These are phyloP conservation scores for Myxozyma kluyveri DNA, from an alignment of 805 yeast species.

Conservation along the genomic window DNA sequence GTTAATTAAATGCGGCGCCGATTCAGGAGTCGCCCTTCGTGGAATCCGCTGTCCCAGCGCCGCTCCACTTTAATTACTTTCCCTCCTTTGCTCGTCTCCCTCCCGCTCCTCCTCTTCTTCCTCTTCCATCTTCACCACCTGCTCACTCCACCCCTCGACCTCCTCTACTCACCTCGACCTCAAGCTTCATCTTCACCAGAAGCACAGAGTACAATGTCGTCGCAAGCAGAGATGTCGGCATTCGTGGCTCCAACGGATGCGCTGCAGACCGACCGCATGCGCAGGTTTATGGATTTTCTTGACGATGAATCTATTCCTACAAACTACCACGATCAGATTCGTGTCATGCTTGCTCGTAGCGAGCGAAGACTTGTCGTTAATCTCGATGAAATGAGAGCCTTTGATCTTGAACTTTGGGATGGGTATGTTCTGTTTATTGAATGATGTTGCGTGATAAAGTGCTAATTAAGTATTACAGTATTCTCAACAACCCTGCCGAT, in stretches of 20 bases:
- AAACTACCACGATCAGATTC: conserved; percentile 66
- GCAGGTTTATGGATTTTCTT: conserved; percentile 84
- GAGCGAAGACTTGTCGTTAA: conserved; percentile 67
- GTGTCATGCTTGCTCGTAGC: conserved; percentile 67
- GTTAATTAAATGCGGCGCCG: too few species aligned
- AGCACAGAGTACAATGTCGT: background rate
- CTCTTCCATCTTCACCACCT: background rate
- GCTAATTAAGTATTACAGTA: conserved; percentile 18
- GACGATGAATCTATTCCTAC: conserved; percentile 53
- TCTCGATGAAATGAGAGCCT: conserved; percentile 83
- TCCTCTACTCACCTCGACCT: background rate
- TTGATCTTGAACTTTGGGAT: conserved; percentile 71
- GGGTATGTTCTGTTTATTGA: conserved; percentile 45
- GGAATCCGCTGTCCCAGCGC: background rate
- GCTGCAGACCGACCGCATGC: conserved; percentile 59
- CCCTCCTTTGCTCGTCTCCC: background rate
- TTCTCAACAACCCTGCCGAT: conserved; percentile 74
- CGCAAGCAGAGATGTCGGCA: background rate
- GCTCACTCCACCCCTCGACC: background rate
- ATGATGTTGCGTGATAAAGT: background rate
- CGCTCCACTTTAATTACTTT: too few species aligned
- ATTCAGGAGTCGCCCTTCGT: too few species aligned
- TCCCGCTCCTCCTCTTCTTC: background rate
- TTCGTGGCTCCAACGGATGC: conserved; percentile 13
- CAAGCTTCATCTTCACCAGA: background rate